phyloP scores from a whole-genome alignment of 2,329 filamentous ascomycete species.

The Colletotrichum sp. region DNA sequence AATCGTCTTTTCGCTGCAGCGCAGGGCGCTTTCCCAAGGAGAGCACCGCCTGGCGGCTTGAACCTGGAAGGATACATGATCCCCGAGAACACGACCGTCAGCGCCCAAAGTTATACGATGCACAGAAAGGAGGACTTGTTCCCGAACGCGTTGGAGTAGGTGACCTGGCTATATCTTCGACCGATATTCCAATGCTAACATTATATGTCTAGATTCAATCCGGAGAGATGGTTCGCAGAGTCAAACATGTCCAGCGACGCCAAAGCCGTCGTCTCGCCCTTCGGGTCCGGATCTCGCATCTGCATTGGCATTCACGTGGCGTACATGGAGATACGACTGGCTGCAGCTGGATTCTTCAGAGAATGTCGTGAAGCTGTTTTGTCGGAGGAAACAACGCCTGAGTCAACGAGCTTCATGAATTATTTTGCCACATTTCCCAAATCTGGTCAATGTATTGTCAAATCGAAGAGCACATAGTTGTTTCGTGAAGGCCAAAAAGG shows the following conservation, averaged over 20 bases:
- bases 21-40: constrained; percentile 42
- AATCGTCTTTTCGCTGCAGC: constrained; percentile 47
- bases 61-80: constrained; percentile 42
- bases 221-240: neutral
- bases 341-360: constrained; percentile 55
- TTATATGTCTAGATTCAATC: neutral
- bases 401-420: neutral
- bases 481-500: neutral
- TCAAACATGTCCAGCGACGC: constrained; percentile 34
- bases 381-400: neutral
- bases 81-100: constrained; percentile 41
- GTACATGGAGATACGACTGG: constrained; percentile 58
- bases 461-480: neutral
- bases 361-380: constrained; percentile 42
- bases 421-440: neutral
- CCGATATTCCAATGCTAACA: neutral
- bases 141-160: constrained; percentile 36
- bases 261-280: constrained; percentile 56
- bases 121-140: constrained; percentile 48
- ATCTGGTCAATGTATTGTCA: neutral
- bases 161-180: neutral
- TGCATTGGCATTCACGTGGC: constrained; percentile 66
- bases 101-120: constrained; percentile 50
- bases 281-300: constrained; percentile 52
- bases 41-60: constrained; percentile 42